phyloP scores from a whole-genome alignment of 306 rosid species.

The Prunus mira region DNA sequence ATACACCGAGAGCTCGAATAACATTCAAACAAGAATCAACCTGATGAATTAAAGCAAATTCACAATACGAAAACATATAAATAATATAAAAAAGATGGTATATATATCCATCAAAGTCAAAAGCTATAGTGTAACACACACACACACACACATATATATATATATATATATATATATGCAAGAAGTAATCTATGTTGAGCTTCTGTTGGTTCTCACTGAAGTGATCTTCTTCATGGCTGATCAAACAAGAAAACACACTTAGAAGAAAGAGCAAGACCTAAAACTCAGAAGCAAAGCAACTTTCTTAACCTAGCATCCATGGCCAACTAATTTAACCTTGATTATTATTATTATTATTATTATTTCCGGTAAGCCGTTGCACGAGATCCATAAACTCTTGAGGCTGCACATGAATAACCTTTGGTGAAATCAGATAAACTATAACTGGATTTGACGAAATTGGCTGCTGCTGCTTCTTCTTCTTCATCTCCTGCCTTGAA shows the following conservation, averaged over 20 bases:
- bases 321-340: neutral
- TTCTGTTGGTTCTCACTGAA: neutral
- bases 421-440: conserved; percentile 28
- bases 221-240: neutral
- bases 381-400: conserved; percentile 34
- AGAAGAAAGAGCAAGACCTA: neutral
- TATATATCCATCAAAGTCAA: no score
- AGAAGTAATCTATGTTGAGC: neutral
- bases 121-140: no score
- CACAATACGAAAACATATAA: no score
- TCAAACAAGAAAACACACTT: neutral
- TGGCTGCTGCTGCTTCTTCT: neutral
- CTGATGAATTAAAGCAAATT: no score
- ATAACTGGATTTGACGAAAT: conserved; percentile 18
- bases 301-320: neutral
- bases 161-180: no score
- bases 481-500: conserved; percentile 18
- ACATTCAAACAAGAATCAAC: no score
- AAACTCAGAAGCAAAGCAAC: neutral
- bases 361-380: conserved; percentile 36
- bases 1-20: no score
- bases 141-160: no score
- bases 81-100: no score
- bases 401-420: conserved; percentile 40
- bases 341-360: neutral